phyloP scores from a whole-genome alignment of 176 grass and related monocot genomes.

The Avena atlantica region DNA sequence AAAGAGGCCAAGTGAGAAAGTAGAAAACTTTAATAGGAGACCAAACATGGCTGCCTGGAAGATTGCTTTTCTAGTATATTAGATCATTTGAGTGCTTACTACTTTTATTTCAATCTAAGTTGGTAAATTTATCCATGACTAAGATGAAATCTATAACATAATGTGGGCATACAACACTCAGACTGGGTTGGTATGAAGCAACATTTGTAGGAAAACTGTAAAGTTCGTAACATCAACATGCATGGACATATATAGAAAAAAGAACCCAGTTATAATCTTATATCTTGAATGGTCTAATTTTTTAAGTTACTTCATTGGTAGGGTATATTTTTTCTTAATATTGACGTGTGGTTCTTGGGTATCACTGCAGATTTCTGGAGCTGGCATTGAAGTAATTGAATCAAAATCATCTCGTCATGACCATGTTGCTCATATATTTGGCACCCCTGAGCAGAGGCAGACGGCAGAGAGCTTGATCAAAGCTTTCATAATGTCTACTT shows the following conservation, averaged over 20 bases:
- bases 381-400: conserved; percentile 82
- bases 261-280: conserved; percentile 1
- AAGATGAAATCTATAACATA: neutral
- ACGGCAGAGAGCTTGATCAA: conserved; percentile 94
- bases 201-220: conserved; percentile 12
- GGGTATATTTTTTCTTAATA: neutral
- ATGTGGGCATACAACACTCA: neutral
- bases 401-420: conserved; percentile 84
- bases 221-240: neutral
- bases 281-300: conserved; percentile 2
- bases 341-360: conserved; percentile 30
- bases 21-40: neutral
- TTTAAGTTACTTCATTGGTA: neutral
- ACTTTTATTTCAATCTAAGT: conserved; percentile 15
- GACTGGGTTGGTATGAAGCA: neutral
- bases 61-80: conserved; percentile 1
- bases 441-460: conserved; percentile 77
- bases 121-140: neutral
- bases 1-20: neutral
- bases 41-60: neutral
- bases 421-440: conserved; percentile 82
- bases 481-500: conserved; percentile 94
- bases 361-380: conserved; percentile 91
- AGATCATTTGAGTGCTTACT: conserved; percentile 12
- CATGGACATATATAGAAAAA: neutral